Evolutionary conservation across 176 grass and related monocot species (phyloP), one percentile per base, ranked within the genome.

Genomic region (Saccharum spontaneum): DNA sequence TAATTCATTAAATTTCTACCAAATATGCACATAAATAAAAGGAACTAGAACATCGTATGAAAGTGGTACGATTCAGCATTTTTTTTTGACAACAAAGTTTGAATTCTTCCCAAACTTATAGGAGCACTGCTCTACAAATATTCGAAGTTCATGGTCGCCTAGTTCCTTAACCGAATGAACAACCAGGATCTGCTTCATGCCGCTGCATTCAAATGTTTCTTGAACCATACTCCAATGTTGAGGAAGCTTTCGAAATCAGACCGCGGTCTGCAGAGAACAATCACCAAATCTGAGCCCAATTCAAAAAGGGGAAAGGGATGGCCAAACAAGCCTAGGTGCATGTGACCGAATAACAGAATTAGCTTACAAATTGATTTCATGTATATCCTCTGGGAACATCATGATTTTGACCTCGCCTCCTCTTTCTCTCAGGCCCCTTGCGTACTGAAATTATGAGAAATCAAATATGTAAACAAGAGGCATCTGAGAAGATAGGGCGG

Each of bases 181-280:
- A 11, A 26, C 22, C 69, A 24, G 69, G 43, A n/a, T 8, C 40
- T 71, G 20, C 40, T 15, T 77, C 4, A 69, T 4, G 26, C 45
- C 1, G 7, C 8, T 43, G 37, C 14, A 5, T 73, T 72, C 31
- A 94, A 86, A 81, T 98, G 37, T 84, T 88, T 92, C 79, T 89
- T 95, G 48, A 98, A 98, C 97, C 97, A 98, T 36, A 95, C 90
- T 69, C 97, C 97, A 39, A 94, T 92, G 71, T 95, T 95, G 46
- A 98, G 81, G 84, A 95, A 98, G 75, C 96, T 88, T 55, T 92
- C 89, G 0, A 94, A 98, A 73, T 94, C 88, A 5, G 91, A 94
- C 38, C 69, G 91, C 1, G 91, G 93, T 81, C 91, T 95, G 84
- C 84, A 89, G 16, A 62, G 12, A 73, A 20, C 23, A 62, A 39